A percentile compares a stretch with the other conserved stretches of the same genome.
phyloP scores from a whole-genome alignment of 208 protist genomes.

The Acanthamoeba lenticulata region DNA sequence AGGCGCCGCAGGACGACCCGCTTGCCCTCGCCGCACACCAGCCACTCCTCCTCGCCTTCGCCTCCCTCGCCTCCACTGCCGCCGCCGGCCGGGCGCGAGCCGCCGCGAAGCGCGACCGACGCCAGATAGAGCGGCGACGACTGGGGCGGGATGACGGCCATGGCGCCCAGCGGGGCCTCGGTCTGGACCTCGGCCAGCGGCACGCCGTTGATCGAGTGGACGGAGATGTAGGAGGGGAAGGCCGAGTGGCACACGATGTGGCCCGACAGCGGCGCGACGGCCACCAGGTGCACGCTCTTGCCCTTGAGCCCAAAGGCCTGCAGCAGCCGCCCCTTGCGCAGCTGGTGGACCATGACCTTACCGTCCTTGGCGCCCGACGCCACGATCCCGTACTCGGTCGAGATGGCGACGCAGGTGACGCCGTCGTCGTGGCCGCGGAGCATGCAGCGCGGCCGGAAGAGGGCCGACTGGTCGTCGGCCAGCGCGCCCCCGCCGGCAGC shows the following conservation, averaged over 20 bases:
- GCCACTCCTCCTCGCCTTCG: conserved; percentile 77
- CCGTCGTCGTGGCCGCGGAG: conserved; percentile 48
- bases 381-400: conserved; percentile 37
- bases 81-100: background rate
- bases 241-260: conserved; percentile 63
- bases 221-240: conserved; percentile 70
- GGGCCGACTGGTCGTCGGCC: background rate
- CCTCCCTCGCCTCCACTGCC: background rate
- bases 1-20: conserved; percentile 72
- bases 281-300: conserved; percentile 58
- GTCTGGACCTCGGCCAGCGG: conserved; percentile 72
- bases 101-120: background rate
- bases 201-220: conserved; percentile 84
- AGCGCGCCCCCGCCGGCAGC: background rate
- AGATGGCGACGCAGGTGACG: conserved; percentile 40
- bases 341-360: conserved; percentile 44
- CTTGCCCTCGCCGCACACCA: conserved; percentile 77
- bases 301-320: conserved; percentile 16
- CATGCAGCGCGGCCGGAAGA: conserved; percentile 10
- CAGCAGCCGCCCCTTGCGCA: conserved; percentile 22
- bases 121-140: background rate
- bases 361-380: conserved; percentile 44
- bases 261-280: background rate
- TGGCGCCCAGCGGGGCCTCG: conserved; percentile 67
- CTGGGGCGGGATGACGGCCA: conserved; percentile 70